Evolutionary conservation across 306 rosid species (phyloP).

Genomic region (Gynostemma pentaphyllum): DNA sequence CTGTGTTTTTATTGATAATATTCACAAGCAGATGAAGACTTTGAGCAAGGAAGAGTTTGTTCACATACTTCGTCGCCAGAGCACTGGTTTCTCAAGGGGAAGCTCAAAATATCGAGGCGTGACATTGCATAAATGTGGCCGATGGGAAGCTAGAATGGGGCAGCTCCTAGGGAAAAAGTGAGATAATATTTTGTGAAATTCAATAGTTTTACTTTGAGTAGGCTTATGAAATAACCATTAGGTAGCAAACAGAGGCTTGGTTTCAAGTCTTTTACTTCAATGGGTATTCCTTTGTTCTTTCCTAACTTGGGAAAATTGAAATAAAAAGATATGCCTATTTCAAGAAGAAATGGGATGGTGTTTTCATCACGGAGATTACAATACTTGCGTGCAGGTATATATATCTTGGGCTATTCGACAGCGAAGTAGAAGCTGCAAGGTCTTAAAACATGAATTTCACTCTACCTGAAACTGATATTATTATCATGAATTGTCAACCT

Average conservation of each 20-base stretch:
- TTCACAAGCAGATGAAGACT: conserved; percentile 56
- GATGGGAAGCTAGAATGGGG: conserved; percentile 99
- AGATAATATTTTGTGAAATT: conserved; percentile 37
- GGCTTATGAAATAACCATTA: conserved; percentile 10
- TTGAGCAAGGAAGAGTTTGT: conserved; percentile 85
- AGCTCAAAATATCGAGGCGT: conserved; percentile 95
- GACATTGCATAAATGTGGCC: conserved; percentile 96
- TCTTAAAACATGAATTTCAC: conserved; percentile 83
- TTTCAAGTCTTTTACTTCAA: conserved; percentile 28
- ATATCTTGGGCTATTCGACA: conserved; percentile 99
- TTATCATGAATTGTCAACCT: conserved; percentile 65
- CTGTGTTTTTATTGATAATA: conserved; percentile 1
- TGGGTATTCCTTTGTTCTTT: conserved; percentile 27
- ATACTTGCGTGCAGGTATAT: conserved; percentile 99
- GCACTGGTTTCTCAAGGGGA: conserved; percentile 95
- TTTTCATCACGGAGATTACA: conserved; percentile 71
- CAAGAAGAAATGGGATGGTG: conserved; percentile 60
- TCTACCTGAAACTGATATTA: conserved; percentile 61
- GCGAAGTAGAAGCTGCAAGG: conserved; percentile 99
- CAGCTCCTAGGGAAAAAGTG: conserved; percentile 99
- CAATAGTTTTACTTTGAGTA: conserved; percentile 10
- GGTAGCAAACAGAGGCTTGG: conserved; percentile 23
- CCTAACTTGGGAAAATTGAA: conserved; percentile 40
- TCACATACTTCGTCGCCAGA: conserved; percentile 93
- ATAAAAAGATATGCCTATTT: conserved; percentile 56